Evolutionary conservation across 805 yeast genomes (phyloP).

Genomic region (Candida qinlingensis): DNA sequence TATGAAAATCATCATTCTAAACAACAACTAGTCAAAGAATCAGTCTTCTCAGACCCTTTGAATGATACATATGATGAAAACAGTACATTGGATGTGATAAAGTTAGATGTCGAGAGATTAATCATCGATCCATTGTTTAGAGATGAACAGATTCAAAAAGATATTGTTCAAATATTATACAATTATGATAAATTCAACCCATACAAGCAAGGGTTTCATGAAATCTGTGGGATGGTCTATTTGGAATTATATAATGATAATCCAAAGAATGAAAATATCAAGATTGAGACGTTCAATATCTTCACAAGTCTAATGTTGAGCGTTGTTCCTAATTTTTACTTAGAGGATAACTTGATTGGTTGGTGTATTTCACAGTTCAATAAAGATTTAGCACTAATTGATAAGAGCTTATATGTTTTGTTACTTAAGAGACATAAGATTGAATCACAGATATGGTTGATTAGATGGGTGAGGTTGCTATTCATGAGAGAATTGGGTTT

Average conservation of each 20-base stretch:
- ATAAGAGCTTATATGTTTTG: constrained; percentile 41
- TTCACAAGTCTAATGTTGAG: constrained; percentile 40
- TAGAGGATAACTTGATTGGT: constrained; percentile 35
- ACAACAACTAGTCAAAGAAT: constrained; percentile 1
- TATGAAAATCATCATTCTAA: constrained; percentile 5
- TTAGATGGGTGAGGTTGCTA: constrained; percentile 41
- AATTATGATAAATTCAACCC: constrained; percentile 22
- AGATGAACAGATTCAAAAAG: constrained; percentile 9
- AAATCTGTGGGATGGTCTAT: constrained; percentile 43
- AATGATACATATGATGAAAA: constrained; percentile 2
- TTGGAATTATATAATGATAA: constrained; percentile 34
- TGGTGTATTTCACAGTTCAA: constrained; percentile 40
- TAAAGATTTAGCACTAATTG: constrained; percentile 37
- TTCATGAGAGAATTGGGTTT: constrained; percentile 41
- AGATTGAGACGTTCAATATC: constrained; percentile 37
- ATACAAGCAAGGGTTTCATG: constrained; percentile 50
- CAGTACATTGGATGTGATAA: constrained; percentile 20
- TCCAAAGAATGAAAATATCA: constrained; percentile 13
- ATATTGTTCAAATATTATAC: constrained; percentile 21
- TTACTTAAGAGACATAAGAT: constrained; percentile 37
- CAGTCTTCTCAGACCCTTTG: constrained; percentile 9
- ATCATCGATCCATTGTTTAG: constrained; percentile 23
- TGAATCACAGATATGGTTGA: constrained; percentile 48
- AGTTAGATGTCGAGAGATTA: constrained; percentile 23
- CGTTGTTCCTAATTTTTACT: constrained; percentile 39